Evolutionary conservation across 164 flowering plant species (phyloP).

Genomic region (Malania oleifera): DNA sequence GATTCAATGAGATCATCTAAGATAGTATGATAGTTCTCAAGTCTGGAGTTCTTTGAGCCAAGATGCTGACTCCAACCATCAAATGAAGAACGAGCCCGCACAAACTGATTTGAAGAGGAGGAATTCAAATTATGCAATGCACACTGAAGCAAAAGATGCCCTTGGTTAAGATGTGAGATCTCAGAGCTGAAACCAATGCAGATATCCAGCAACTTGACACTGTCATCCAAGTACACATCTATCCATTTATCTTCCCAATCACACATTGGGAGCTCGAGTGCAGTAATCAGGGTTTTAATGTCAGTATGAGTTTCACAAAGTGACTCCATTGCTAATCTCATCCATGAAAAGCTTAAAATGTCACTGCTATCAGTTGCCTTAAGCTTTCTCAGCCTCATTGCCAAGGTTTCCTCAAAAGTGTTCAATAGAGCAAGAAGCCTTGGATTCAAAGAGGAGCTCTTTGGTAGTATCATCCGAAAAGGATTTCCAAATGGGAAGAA

Average conservation of each 20-base stretch:
- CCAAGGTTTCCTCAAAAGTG: slow-evolving; percentile 57
- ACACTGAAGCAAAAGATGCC: slow-evolving; percentile 64
- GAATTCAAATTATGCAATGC: slow-evolving; percentile 44
- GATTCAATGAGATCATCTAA: slow-evolving; percentile 41
- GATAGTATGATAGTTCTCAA: slow-evolving; percentile 40
- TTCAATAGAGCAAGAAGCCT: slow-evolving; percentile 38
- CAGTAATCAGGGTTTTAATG: slow-evolving; percentile 61
- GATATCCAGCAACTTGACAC: slow-evolving; percentile 78
- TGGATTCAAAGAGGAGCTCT: slow-evolving; percentile 53
- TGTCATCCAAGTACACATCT: slow-evolving; percentile 77
- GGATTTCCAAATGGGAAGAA: slow-evolving; percentile 79
- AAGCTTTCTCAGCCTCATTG: slow-evolving; percentile 52
- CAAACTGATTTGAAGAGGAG: slow-evolving; percentile 33
- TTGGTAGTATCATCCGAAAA: slow-evolving; percentile 62
- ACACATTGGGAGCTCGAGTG: slow-evolving; percentile 68
- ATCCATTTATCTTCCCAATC: slow-evolving; percentile 97
- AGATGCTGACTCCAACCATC: slow-evolving; percentile 66
- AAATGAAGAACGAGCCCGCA: slow-evolving; percentile 43
- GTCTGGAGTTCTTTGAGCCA: slow-evolving; percentile 42
- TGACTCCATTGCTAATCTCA: slow-evolving; percentile 62
- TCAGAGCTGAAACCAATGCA: slow-evolving; percentile 79
- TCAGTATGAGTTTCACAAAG: slow-evolving; percentile 68
- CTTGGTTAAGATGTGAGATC: slow-evolving; percentile 66
- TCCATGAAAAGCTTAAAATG: slow-evolving; percentile 71
- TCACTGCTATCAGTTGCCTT: slow-evolving; percentile 42